Base-by-base conservation (phyloP, 164 flowering plant species). In the Hamamelis virginiana region DNA sequence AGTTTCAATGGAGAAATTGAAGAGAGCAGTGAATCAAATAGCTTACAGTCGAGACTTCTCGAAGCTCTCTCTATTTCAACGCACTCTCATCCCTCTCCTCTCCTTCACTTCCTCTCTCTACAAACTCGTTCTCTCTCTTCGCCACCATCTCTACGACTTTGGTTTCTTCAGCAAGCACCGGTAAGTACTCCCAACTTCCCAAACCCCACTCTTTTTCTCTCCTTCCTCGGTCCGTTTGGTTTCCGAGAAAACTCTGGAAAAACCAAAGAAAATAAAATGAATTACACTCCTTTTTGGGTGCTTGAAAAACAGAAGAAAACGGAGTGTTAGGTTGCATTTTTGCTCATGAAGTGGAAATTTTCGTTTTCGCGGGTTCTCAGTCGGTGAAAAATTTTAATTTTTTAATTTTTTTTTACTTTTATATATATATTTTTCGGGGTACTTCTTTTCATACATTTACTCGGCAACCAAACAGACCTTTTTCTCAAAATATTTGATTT, bases 71-170 rank as follows among this genome's bases (percentile, higher is more conserved):
- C 66, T 67, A 25, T 60, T 78, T 4, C 82, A 80, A 50, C 83
- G 75, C 47, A 81, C 87, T 65, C 69, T 91, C 27, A 61, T 85
- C 25, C 97, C 94, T 33, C 46, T 87, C 56, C 93, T 91, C 72
- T 85, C 83, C 23, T 4, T 85, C 26, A 68, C 88, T 21, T 88
- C 97, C 41, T 66, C 84, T 61, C 64, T 90, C 78, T 90, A 90
- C 83, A 23, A 62, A 0, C n/a, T 87, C 62, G 76, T 78, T 59
- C 69, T 90, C 73, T 76, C 65, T 48, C 41, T 86, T 60, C 94
- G 90, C 65, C 84, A 59, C 77, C 69, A 38, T 9, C 82, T 89
- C 69, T 86, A 85, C 80, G 72, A 19, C 66, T 53, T 45, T 9
- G 83, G 85, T 33, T 11, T 90, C 73, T 70, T 88, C 71, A 66